A percentile compares a stretch with the other conserved stretches of the same genome.
phyloP scores from a whole-genome alignment of 1,139 yeast genomes.

The Chernovozyma aurita region DNA sequence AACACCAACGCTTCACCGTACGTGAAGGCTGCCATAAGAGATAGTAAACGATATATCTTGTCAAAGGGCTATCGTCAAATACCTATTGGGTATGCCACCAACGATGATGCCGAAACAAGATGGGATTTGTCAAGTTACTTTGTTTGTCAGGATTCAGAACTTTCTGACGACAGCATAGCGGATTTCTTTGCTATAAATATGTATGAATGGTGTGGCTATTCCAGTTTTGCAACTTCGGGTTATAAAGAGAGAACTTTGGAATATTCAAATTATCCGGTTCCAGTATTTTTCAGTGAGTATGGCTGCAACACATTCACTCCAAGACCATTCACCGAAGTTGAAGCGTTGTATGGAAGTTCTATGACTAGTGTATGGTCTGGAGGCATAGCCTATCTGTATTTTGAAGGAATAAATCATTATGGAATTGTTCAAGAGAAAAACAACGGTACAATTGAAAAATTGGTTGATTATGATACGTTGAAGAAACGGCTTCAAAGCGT shows the following conservation, averaged over 20 bases:
- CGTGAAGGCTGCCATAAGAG: slow-evolving; percentile 61
- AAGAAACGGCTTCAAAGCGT: slow-evolving; percentile 28
- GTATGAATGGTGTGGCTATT: slow-evolving; percentile 69
- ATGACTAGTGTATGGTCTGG: slow-evolving; percentile 42
- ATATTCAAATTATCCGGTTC: slow-evolving; percentile 44
- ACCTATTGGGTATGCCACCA: slow-evolving; percentile 62
- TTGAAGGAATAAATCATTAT: slow-evolving; percentile 32
- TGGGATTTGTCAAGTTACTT: slow-evolving; percentile 44
- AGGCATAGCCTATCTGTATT: slow-evolving; percentile 37
- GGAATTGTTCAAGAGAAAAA: slow-evolving; percentile 28
- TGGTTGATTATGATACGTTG: slow-evolving; percentile 41
- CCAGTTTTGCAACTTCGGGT: slow-evolving; percentile 52
- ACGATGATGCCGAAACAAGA: slow-evolving; percentile 54
- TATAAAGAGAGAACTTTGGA: slow-evolving; percentile 51
- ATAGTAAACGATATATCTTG: slow-evolving; percentile 46
- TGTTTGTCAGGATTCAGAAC: slow-evolving; percentile 37
- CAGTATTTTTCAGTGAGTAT: slow-evolving; percentile 58
- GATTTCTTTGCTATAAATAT: slow-evolving; percentile 60
- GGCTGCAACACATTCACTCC: slow-evolving; percentile 54
- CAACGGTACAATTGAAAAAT: slow-evolving; percentile 27
- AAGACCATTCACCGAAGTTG: slow-evolving; percentile 52
- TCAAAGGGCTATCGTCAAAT: slow-evolving; percentile 39
- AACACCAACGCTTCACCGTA: slow-evolving; percentile 55
- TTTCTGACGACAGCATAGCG: slow-evolving; percentile 15
- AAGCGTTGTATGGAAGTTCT: slow-evolving; percentile 29